Base-by-base conservation (phyloP, 1,284 basidiomycete genomes). In the Neolentinus lepideus region DNA sequence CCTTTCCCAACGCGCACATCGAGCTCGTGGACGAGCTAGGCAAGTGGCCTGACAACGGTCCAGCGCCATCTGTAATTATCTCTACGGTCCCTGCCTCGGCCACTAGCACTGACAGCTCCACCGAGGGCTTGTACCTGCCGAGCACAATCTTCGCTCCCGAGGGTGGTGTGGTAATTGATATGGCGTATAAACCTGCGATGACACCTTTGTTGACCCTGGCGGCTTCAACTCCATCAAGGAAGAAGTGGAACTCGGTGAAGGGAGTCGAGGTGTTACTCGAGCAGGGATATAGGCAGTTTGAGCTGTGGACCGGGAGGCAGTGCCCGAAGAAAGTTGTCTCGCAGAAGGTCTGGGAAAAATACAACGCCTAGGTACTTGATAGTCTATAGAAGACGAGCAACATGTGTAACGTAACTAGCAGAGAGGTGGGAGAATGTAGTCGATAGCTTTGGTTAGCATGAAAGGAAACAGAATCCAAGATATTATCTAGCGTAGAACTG, bases 141-240 rank as follows among this genome's bases (percentile, higher is more conserved):
- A 59, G 63, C 3, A 71, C 75, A n/a, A 61, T 90, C 24, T 86
- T 85, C 61, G 68, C 77, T 51, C 64, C 67, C 14, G 62, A 68
- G 0, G 71, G 71, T 10, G 84, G 84, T 27, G 88, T 96, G 11
- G 85, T 93, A 2, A 78, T 97, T 26, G 94, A 98, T 63, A 90
- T 96, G 87, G 93, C 93, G 21, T 97, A 97, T 71, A 88, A 88
- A 64, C 93, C 93, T 0, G 81, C 86, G 0, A 79, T 84, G 61
- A 90, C 90, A 11, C 82, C 88, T 0, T 66, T 92, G 51, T 68
- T 92, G 29, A 63, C 66, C 46, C 66, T 90, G 3, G 88, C 85
- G 3, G 73, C 75, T 60, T 50, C 47, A 50, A 64, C 63, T 21
- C 70, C 69, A 29, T 69, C 66, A 2, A 72, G 66, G 1, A 59